Base-by-base conservation (phyloP, 1,139 yeast genomes). In the Yamadazyma diospyri region DNA sequence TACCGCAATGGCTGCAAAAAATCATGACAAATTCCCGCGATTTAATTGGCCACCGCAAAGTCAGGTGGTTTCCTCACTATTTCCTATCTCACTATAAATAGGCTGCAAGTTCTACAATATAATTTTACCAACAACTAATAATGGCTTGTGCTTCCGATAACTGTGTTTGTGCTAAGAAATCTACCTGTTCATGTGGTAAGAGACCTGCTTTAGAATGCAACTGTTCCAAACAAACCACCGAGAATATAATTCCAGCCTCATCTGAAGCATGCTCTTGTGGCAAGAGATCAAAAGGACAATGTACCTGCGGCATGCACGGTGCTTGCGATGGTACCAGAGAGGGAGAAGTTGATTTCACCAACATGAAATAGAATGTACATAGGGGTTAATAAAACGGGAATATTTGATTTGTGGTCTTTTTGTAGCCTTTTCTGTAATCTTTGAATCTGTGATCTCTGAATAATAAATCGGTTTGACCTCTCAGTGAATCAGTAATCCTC, bases 101-200 rank as follows among this genome's bases (percentile, higher is more conserved):
- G 23, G 22, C 29, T 17, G 22, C 21, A 17, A 26, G 19, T n/a
- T n/a, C n/a, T n/a, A n/a, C n/a, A n/a, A n/a, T n/a, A n/a, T n/a
- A n/a, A n/a, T n/a, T n/a, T n/a, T n/a, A n/a, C n/a, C n/a, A n/a
- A n/a, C n/a, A n/a, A n/a, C n/a, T 27, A 16, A 50, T 23, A 43
- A 67, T 68, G 73, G 57, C 59, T 43, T 69, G 75, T 46, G 55
- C 71, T 42, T 64, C 69, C 52, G 45, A 64, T 47, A 57, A 58
- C 40, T 69, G 76, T 49, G 61, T 66, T 40, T 69, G 76, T 50
- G 74, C 76, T 43, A 48, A 64, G 39, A 66, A 67, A 45, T 65
- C 76, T 43, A 67, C 72, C 40, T 69, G 76, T 46, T 67, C 75
- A 13, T 69, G 76, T 57, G 76, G 76, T 17, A 62, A 64, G 38